Percentiles rank a stretch among this genome's conserved stretches.
These are phyloP conservation scores for Fraxinus ornus DNA, from an alignment of 305 asterid species.

Conservation along the genomic window DNA sequence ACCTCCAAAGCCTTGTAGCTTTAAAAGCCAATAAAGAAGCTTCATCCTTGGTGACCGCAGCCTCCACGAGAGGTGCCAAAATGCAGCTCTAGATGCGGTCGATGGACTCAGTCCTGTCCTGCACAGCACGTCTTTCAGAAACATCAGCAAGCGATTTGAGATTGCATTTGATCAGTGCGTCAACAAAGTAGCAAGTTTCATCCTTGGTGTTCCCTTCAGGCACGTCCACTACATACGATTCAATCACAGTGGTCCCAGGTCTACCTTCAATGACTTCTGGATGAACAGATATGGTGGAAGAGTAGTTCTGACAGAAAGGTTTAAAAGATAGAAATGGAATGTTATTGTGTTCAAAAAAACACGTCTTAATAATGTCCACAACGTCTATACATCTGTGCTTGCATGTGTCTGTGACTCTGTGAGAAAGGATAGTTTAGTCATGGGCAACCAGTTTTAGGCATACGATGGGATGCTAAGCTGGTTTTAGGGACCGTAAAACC, in stretches of 20 bases:
- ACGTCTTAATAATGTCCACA: background rate
- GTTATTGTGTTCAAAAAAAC: background rate
- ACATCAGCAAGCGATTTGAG: constrained; percentile 69
- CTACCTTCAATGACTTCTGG: constrained; percentile 75
- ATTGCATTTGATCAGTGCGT: constrained; percentile 74
- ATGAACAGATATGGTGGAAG: constrained; percentile 68
- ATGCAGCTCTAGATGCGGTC: constrained; percentile 33
- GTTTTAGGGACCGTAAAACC: background rate
- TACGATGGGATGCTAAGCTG: background rate
- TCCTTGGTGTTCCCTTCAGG: constrained; percentile 84
- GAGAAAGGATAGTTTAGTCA: background rate
- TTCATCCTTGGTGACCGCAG: constrained; percentile 49
- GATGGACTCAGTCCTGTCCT: constrained; percentile 54
- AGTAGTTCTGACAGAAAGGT: constrained; percentile 59
- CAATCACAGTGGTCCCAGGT: constrained; percentile 65
- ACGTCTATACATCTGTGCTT: background rate
- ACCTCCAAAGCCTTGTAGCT: constrained; percentile 44
- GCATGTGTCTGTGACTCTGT: background rate
- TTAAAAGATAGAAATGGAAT: constrained; percentile 8
- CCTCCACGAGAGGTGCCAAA: constrained; percentile 15
- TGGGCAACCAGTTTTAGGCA: background rate
- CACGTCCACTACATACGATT: constrained; percentile 78
- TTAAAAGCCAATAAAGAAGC: constrained; percentile 36
- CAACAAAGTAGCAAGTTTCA: constrained; percentile 78
- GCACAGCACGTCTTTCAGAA: constrained; percentile 75